Evolutionary conservation across 2,329 filamentous ascomycete genomes (phyloP).

Genomic region (Xylaria polymorpha): DNA sequence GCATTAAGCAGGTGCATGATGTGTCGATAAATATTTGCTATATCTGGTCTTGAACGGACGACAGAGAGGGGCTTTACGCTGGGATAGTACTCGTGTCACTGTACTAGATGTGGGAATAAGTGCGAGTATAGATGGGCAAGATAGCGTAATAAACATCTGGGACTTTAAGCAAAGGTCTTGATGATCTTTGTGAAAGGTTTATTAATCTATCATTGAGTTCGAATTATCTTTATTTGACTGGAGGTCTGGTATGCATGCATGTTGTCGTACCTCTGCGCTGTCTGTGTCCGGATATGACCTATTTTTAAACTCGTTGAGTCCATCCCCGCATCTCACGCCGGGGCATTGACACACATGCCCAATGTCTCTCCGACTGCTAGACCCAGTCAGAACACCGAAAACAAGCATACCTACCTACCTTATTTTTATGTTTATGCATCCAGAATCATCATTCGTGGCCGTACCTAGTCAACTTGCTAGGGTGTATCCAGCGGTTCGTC

Average conservation of each 20-base stretch:
- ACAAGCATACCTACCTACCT: background rate
- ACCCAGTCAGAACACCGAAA: conserved; percentile 27
- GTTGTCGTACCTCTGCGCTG: conserved; percentile 2
- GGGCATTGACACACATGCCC: conserved; percentile 8
- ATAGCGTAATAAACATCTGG: conserved; percentile 5
- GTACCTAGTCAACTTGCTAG: background rate
- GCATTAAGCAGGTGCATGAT: conserved; percentile 38
- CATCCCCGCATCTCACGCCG: conserved; percentile 6
- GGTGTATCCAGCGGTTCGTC: conserved; percentile 26
- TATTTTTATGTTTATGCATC: conserved; percentile 15
- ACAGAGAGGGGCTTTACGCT: background rate
- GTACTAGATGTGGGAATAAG: conserved; percentile 9
- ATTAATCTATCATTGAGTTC: conserved; percentile 26
- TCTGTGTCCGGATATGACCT: conserved; percentile 30
- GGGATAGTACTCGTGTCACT: background rate
- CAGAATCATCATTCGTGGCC: conserved; percentile 21
- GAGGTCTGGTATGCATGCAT: conserved; percentile 10
- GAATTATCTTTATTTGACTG: background rate
- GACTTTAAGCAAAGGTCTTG: conserved; percentile 10
- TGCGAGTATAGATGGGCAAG: background rate
- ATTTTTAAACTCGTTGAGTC: conserved; percentile 33
- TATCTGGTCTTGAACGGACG: conserved; percentile 6
- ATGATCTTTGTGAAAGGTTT: conserved; percentile 12
- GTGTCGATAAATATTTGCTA: background rate
- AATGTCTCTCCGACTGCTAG: conserved; percentile 3